Conservation (phyloP, 2,329 filamentous ascomycete species). For the Xylaria hypoxylon region DNA sequence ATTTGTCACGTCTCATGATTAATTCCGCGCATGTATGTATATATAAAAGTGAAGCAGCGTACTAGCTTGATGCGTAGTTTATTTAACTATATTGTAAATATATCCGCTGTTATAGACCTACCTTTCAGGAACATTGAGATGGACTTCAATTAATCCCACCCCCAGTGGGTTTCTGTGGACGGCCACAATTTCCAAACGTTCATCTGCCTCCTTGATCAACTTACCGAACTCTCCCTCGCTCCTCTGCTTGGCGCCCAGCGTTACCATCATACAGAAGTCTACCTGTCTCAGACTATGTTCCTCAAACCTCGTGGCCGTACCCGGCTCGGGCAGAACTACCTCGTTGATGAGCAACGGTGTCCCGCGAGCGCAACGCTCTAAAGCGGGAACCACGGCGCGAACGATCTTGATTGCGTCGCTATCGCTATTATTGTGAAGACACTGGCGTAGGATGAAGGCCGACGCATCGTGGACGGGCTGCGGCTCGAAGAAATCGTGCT, state of each 20-base stretch:
- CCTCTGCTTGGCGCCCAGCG: slow-evolving; percentile 45
- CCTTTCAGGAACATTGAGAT: slow-evolving; percentile 8
- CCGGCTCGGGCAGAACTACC: slow-evolving; percentile 47
- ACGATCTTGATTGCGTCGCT: slow-evolving; percentile 29
- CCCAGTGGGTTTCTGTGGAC: slow-evolving; percentile 28
- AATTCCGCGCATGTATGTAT: background rate
- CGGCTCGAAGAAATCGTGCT: slow-evolving; percentile 34
- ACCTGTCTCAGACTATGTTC: slow-evolving; percentile 48
- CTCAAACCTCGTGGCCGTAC: slow-evolving; percentile 35
- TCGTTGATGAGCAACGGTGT: slow-evolving; percentile 52
- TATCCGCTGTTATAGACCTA: background rate
- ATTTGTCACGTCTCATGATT: slow-evolving; percentile 12
- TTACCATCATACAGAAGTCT: slow-evolving; percentile 50
- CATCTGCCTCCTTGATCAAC: slow-evolving; percentile 45
- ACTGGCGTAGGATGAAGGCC: slow-evolving; percentile 32
- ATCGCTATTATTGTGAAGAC: slow-evolving; percentile 34
- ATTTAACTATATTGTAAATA: too few species aligned
- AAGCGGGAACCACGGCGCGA: slow-evolving; percentile 29
- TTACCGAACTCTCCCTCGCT: slow-evolving; percentile 36
- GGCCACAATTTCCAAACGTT: slow-evolving; percentile 33
- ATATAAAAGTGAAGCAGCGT: background rate
- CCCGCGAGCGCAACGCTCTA: slow-evolving; percentile 39
- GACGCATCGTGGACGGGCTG: slow-evolving; percentile 25
- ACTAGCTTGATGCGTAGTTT: too few species aligned
- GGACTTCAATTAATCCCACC: slow-evolving; percentile 24